phyloP scores from a whole-genome alignment of 306 rosid genomes.

The Vigna hirtella region DNA sequence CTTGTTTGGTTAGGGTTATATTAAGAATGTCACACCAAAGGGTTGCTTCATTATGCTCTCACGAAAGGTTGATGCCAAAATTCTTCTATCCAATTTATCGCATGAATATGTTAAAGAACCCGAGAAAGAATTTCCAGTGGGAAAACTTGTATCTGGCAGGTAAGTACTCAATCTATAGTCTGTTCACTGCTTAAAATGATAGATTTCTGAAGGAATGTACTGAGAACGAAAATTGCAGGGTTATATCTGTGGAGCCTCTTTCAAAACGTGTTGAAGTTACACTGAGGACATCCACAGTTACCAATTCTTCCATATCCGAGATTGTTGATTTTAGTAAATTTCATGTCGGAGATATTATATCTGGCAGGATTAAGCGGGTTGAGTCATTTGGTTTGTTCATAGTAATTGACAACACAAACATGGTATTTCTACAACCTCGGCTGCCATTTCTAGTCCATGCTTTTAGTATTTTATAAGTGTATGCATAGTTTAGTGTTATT shows the following conservation, averaged over 20 bases:
- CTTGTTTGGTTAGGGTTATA: slow-evolving; percentile 73
- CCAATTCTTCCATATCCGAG: slow-evolving; percentile 50
- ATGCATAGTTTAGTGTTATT: neutral
- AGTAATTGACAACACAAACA: slow-evolving; percentile 65
- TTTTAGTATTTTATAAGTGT: neutral
- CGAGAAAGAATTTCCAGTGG: slow-evolving; percentile 77
- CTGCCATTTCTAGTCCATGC: slow-evolving; percentile 34
- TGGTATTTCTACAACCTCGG: slow-evolving; percentile 56
- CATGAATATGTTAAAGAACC: slow-evolving; percentile 71
- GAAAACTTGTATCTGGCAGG: slow-evolving; percentile 89
- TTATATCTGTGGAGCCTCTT: slow-evolving; percentile 80
- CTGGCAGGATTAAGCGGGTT: slow-evolving; percentile 83
- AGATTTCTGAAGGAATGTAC: slow-evolving; percentile 35
- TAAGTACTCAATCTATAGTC: slow-evolving; percentile 39
- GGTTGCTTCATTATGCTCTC: slow-evolving; percentile 90
- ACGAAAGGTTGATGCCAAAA: slow-evolving; percentile 81
- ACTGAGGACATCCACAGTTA: slow-evolving; percentile 59
- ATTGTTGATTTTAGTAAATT: slow-evolving; percentile 62
- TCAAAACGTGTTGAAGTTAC: slow-evolving; percentile 92
- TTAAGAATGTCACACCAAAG: slow-evolving; percentile 76
- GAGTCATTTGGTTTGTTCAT: slow-evolving; percentile 92
- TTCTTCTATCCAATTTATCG: slow-evolving; percentile 83
- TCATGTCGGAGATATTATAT: slow-evolving; percentile 69
- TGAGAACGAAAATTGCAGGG: slow-evolving; percentile 65
- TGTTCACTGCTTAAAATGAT: slow-evolving; percentile 30